phyloP scores from a whole-genome alignment of 768 basidiomycete genomes.

The Lactifluus volemus region DNA sequence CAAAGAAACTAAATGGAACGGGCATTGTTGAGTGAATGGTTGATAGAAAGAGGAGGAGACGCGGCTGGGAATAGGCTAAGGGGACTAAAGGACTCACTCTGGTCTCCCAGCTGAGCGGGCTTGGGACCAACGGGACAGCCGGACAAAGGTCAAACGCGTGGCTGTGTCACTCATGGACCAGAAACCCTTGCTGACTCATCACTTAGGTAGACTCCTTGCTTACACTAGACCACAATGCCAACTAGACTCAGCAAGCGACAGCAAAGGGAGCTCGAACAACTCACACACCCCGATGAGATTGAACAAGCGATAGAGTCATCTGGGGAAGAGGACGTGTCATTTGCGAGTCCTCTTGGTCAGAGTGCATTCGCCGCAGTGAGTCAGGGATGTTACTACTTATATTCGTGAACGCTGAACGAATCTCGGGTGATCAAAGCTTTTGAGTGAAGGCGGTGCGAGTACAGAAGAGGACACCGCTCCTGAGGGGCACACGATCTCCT shows the following conservation, averaged over 20 bases:
- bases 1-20: neutral
- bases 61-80: neutral
- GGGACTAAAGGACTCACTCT: constrained; percentile 9
- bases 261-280: constrained; percentile 77
- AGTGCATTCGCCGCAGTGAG: constrained; percentile 19
- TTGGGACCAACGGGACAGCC: constrained; percentile 15
- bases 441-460: constrained; percentile 1
- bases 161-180: constrained; percentile 17
- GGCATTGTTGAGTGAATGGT: constrained; percentile 7
- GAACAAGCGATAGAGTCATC: constrained; percentile 28
- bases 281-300: constrained; percentile 43
- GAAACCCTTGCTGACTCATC: constrained; percentile 11
- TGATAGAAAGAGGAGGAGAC: constrained; percentile 7
- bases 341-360: neutral
- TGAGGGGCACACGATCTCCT: neutral
- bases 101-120: neutral
- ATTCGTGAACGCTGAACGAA: neutral
- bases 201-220: neutral
- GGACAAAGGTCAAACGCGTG: constrained; percentile 16
- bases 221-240: constrained; percentile 38
- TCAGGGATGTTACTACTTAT: neutral
- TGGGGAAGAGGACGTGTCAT: constrained; percentile 20
- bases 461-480: constrained; percentile 1
- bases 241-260: constrained; percentile 77
- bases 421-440: constrained; percentile 6